Base-by-base conservation (phyloP, 352 stramenopile genomes). In the Pythium phragmiticola region DNA sequence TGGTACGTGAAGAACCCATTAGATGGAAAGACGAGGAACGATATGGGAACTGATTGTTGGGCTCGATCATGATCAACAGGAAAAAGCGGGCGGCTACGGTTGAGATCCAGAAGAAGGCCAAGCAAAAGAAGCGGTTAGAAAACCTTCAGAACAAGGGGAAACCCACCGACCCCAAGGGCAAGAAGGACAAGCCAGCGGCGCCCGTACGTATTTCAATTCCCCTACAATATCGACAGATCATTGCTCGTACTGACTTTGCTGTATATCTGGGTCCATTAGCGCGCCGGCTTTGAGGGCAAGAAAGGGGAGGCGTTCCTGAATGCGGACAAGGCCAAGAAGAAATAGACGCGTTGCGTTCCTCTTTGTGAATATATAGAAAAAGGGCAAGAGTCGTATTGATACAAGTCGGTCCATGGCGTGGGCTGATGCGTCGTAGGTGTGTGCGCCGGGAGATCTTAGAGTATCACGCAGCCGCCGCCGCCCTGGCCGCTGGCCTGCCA, bases 221-320 rank as follows among this genome's bases (percentile, higher is more conserved):
- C 26, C 26, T 39, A 39, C 7, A 11, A 39, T 39, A 11, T 6
- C 4, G 26, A 30, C 26, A 28, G 26, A 28, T 4, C 26, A 5
- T 30, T 30, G 26, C 3, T 5, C 26, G 4, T 30, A 30, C 26
- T 30, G 26, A 30, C 26, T 30, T 30, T 30, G 26, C 26, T 30
- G 26, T 30, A 30, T 30, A 30, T 30, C 3, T 30, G 26, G 21
- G 26, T 30, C 26, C 26, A 21, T 9, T 48, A 88, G 74, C 84
- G 84, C 48, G 84, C 84, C 7, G 84, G 84, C 59, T 90, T 92
- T 57, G 84, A 92, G 72, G 84, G 84, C 61, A 92, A 90, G 76
- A 90, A 92, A 68, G 81, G 84, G 17, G 79, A 90, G 14, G 63
- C 47, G 21, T 92, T 92, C 58, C 63, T 92, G 57, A 92, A 92